Evolutionary conservation across 768 basidiomycete genomes (phyloP), one percentile per base, ranked within the genome.

Genomic region (Mycena haematopus): DNA sequence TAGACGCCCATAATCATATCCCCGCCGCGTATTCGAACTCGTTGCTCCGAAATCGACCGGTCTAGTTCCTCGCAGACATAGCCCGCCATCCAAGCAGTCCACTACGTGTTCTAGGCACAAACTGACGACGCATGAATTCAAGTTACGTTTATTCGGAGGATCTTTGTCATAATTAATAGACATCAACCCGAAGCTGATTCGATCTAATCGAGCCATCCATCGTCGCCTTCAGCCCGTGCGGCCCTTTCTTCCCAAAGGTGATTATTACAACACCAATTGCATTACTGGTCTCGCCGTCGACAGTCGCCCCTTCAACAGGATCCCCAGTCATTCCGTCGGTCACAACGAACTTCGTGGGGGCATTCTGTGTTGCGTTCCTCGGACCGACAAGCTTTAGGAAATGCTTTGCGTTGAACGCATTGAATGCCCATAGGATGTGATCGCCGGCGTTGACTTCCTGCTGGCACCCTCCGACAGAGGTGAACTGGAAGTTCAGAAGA

Each of bases 401-500:
- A 59, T 75, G 69, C 10, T 55, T 55, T 45, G 70, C 73, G 45
- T 64, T 70, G 69, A 79, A 79, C 1, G 72, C 77, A 56, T 77
- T 72, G 65, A 79, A 80, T 1, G 79, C 79, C 65, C 72, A 80
- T 15, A 79, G 74, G 31, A 80, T 72, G 1, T 77, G 36, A 57
- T 77, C 76, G 10, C 22, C 56, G 10, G 21, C 4, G 10, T 66
- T 65, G 33, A 80, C 74, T 49, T 77, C 65, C 63, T 79, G 75
- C 63, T 80, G 77, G 53, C 80, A 81, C 21, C 79, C 80, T 27
- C 79, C 80, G 19, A 80, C 76, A 3, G 70, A 68, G 1, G 72
- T 75, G 56, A 75, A 71, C 56, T 71, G 54, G 60, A 74, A 79
- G 62, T 80, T 74, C 21, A 76, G 62, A 21, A 78, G 67, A 19